Percentiles rank a stretch among this genome's conserved stretches.
phyloP scores from a whole-genome alignment of 2,329 filamentous ascomycete species.

The Colletotrichum tropicicola region DNA sequence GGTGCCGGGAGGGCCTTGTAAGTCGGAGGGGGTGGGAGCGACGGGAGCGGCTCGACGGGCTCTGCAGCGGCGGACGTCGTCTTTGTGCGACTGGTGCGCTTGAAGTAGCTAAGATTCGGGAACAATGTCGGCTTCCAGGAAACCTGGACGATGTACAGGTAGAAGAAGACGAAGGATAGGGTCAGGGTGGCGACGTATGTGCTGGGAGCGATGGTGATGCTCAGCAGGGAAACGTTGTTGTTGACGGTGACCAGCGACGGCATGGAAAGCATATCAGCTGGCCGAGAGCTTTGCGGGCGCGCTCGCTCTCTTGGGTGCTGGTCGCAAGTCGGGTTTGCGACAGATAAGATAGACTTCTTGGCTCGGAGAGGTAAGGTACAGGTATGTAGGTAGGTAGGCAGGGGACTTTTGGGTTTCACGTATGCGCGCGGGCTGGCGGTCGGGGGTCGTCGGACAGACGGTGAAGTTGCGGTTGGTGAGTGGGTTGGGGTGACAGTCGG shows the following conservation, averaged over 20 bases:
- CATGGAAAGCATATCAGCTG: constrained; percentile 50
- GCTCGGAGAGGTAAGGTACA: neutral
- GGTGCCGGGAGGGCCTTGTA: constrained; percentile 32
- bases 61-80: constrained; percentile 29
- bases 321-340: constrained; percentile 22
- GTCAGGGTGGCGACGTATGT: constrained; percentile 63
- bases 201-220: constrained; percentile 65
- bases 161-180: constrained; percentile 59
- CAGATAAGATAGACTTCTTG: constrained; percentile 6
- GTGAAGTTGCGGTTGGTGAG: neutral
- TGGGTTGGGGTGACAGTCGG: constrained; percentile 3
- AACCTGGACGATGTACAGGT: constrained; percentile 54
- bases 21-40: constrained; percentile 21
- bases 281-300: neutral
- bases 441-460: neutral
- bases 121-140: constrained; percentile 31
- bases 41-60: constrained; percentile 19
- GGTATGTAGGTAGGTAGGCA: no score
- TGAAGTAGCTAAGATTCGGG: constrained; percentile 33
- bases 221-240: constrained; percentile 69
- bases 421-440: constrained; percentile 1
- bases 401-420: constrained; percentile 14
- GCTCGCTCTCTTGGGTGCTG: neutral
- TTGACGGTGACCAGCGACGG: constrained; percentile 68
- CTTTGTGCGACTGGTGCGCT: constrained; percentile 33